These are phyloP conservation scores for Perkinsus olseni DNA, from an alignment of 169 alveolate genomes.

Conservation along the genomic window DNA sequence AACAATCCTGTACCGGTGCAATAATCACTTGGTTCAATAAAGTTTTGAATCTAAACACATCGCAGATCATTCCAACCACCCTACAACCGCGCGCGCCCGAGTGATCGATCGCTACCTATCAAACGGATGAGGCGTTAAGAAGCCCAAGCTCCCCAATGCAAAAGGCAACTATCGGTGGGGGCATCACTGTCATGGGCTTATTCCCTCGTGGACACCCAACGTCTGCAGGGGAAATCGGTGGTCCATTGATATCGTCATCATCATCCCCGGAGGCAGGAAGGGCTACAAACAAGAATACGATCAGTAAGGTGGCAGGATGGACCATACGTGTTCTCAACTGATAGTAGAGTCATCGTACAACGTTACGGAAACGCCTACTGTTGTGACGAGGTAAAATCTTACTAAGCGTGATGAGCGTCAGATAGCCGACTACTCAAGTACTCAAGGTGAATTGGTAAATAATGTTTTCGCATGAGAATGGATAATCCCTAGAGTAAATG, in stretches of 20 bases:
- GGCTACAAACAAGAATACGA: too few species aligned
- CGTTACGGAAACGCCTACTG: too few species aligned
- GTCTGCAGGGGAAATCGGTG: neutral
- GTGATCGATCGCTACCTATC: neutral
- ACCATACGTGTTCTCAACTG: too few species aligned
- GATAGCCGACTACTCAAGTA: too few species aligned
- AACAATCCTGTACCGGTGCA: neutral
- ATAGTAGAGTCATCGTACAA: too few species aligned
- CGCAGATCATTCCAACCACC: neutral
- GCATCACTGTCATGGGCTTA: neutral
- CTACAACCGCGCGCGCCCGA: neutral
- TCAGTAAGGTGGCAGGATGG: too few species aligned
- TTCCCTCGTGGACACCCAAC: neutral
- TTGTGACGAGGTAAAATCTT: too few species aligned
- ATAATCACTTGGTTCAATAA: neutral
- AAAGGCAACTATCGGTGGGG: neutral
- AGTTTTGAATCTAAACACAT: neutral
- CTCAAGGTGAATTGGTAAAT: too few species aligned
- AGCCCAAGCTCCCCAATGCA: neutral
- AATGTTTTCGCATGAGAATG: too few species aligned
- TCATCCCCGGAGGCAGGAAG: neutral
- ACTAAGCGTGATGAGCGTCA: too few species aligned
- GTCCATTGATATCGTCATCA: too few species aligned
- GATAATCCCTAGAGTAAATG: too few species aligned
- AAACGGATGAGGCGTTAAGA: neutral